phyloP scores from a whole-genome alignment of 371 early-diverging fungal species.

The Parasitella parasitica region DNA sequence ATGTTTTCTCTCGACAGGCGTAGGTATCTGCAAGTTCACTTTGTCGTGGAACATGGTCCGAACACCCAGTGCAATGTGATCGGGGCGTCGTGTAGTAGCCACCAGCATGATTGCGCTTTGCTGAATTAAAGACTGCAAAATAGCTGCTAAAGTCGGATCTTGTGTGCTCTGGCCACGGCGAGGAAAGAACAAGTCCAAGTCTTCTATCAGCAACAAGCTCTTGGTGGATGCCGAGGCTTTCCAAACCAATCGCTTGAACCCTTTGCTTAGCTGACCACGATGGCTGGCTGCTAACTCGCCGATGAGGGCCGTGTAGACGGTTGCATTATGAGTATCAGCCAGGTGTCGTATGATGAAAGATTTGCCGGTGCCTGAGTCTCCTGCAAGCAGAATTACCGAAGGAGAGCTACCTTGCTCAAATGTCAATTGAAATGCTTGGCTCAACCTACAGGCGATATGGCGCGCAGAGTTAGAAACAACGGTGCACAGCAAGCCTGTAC shows the following conservation, averaged over 20 bases:
- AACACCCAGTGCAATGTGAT: neutral
- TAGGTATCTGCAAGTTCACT: constrained; percentile 51
- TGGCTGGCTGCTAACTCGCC: constrained; percentile 41
- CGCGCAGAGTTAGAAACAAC: too few species aligned
- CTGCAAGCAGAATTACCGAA: constrained; percentile 26
- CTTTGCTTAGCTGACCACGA: constrained; percentile 41
- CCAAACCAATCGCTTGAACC: constrained; percentile 32
- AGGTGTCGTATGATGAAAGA: constrained; percentile 25
- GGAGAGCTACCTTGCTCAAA: constrained; percentile 15
- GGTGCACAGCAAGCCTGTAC: too few species aligned
- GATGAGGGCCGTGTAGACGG: constrained; percentile 22
- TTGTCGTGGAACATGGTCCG: constrained; percentile 11
- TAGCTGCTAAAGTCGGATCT: constrained; percentile 2
- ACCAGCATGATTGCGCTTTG: neutral
- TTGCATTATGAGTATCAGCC: constrained; percentile 19
- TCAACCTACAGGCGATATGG: constrained; percentile 17
- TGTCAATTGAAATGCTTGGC: constrained; percentile 38
- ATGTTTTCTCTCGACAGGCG: constrained; percentile 47
- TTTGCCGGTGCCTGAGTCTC: constrained; percentile 51
- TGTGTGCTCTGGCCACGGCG: constrained; percentile 30
- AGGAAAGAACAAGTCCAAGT: constrained; percentile 57
- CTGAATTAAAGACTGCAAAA: neutral
- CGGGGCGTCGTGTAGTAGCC: constrained; percentile 11
- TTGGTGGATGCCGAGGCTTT: constrained; percentile 7
- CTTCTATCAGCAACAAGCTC: constrained; percentile 50